Conservation (phyloP, 2,329 filamentous ascomycete species). For the Verticillium klebahnii region DNA sequence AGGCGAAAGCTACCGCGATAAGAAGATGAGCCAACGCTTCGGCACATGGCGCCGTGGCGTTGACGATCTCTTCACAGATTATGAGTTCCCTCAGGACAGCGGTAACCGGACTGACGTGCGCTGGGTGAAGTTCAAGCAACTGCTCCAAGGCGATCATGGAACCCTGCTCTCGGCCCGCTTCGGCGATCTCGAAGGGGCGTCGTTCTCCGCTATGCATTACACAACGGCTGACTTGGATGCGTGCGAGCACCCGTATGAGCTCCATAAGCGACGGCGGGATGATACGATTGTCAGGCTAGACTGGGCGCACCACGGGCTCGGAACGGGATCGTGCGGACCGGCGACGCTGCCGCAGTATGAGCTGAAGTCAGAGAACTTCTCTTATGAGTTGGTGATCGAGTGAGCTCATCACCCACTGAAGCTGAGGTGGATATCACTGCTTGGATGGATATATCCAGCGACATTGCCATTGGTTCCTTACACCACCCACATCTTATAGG, state of each 20-base stretch:
- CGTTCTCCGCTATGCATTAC: slow-evolving; percentile 56
- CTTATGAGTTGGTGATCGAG: slow-evolving; percentile 39
- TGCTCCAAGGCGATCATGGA: background rate
- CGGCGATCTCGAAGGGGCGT: slow-evolving; percentile 40
- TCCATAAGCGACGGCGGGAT: slow-evolving; percentile 41
- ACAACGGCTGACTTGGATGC: slow-evolving; percentile 46
- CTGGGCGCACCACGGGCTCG: slow-evolving; percentile 58
- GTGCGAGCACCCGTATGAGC: slow-evolving; percentile 56
- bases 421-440: too few relatives aligned
- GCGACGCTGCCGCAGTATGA: slow-evolving; percentile 45
- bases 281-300: slow-evolving; percentile 56
- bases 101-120: slow-evolving; percentile 61
- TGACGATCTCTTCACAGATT: slow-evolving; percentile 52
- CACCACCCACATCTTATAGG: too few relatives aligned
- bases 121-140: slow-evolving; percentile 46
- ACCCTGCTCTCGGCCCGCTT: slow-evolving; percentile 39
- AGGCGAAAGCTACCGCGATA: slow-evolving; percentile 63
- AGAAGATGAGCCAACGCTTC: slow-evolving; percentile 54
- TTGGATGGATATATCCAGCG: too few relatives aligned
- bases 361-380: slow-evolving; percentile 35
- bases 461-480: too few relatives aligned
- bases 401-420: slow-evolving; percentile 13
- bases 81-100: slow-evolving; percentile 65
- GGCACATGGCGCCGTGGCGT: slow-evolving; percentile 45
- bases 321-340: slow-evolving; percentile 59